Percentiles rank a stretch among this genome's conserved stretches.
Evolutionary conservation across 2,329 filamentous ascomycete genomes (phyloP).

Genomic region (Macroventuria anomochaeta): DNA sequence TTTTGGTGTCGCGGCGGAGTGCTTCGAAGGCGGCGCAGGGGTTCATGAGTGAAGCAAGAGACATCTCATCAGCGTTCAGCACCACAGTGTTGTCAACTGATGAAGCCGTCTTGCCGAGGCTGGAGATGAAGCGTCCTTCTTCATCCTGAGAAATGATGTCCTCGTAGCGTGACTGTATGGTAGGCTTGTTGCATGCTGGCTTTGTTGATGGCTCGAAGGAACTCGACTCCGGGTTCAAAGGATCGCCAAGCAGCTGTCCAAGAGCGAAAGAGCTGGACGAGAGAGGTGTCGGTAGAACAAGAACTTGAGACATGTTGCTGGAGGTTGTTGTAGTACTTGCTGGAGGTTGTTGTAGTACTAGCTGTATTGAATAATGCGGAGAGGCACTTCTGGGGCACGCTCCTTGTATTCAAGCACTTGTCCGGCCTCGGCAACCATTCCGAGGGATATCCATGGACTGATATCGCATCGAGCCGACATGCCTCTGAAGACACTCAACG

Average conservation of each 20-base stretch:
- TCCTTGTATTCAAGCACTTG: constrained; percentile 2
- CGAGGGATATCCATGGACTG: constrained; percentile 3
- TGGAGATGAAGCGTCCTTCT: constrained; percentile 27
- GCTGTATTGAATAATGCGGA: constrained; percentile 1
- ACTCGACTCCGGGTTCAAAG: constrained; percentile 22
- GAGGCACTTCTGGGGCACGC: background rate
- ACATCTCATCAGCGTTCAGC: constrained; percentile 30
- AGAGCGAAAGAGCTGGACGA: constrained; percentile 28
- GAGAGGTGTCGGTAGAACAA: constrained; percentile 35
- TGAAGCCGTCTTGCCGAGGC: constrained; percentile 4
- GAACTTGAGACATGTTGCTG: constrained; percentile 29
- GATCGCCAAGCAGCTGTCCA: constrained; percentile 40
- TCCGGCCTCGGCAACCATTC: constrained; percentile 5
- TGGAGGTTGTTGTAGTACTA: background rate
- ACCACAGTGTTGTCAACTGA: constrained; percentile 20
- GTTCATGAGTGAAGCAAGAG: constrained; percentile 20
- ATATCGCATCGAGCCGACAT: constrained; percentile 9
- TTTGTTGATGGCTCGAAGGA: constrained; percentile 23
- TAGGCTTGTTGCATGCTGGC: constrained; percentile 14
- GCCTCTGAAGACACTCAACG: constrained; percentile 3
- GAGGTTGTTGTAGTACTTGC: background rate
- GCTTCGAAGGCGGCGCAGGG: constrained; percentile 31
- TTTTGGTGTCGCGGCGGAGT: constrained; percentile 28
- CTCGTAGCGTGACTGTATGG: constrained; percentile 21
- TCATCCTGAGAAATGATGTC: constrained; percentile 30